These are phyloP conservation scores for Xeromyces bisporus DNA, from an alignment of 495 filamentous ascomycete genomes.

Conservation along the genomic window DNA sequence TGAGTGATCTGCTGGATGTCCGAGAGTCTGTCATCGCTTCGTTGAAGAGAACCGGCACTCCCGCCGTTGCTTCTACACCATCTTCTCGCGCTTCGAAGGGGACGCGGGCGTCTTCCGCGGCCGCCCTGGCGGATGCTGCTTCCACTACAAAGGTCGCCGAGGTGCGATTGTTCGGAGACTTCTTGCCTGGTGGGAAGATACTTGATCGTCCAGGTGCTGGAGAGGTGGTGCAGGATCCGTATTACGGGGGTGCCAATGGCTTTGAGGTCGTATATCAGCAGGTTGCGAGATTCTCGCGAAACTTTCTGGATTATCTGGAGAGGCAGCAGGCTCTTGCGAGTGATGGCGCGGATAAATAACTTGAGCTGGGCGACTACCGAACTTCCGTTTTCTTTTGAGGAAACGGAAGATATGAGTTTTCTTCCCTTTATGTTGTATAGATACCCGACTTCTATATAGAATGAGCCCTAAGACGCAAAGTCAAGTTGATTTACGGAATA, in stretches of 20 bases:
- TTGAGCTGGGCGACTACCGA: no score
- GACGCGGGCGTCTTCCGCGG: slow-evolving; percentile 12
- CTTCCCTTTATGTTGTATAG: no score
- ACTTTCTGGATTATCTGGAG: slow-evolving; percentile 42
- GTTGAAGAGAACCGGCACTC: slow-evolving; percentile 22
- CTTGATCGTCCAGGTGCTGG: slow-evolving; percentile 53
- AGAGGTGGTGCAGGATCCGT: slow-evolving; percentile 75
- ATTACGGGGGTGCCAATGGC: slow-evolving; percentile 69
- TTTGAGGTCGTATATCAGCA: slow-evolving; percentile 83
- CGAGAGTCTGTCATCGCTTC: slow-evolving; percentile 32
- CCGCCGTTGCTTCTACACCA: slow-evolving; percentile 10
- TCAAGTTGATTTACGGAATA: not conserved
- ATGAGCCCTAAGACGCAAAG: no score
- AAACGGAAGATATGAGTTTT: no score
- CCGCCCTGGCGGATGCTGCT: slow-evolving; percentile 15
- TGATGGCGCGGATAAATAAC: no score
- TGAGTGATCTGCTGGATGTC: slow-evolving; percentile 46
- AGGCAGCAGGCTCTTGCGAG: slow-evolving; percentile 5
- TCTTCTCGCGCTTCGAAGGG: no score
- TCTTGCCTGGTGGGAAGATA: slow-evolving; percentile 48
- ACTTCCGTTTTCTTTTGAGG: no score
- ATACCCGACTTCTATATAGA: no score
- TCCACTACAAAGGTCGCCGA: slow-evolving; percentile 24
- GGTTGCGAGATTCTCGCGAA: slow-evolving; percentile 57
- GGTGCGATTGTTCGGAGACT: slow-evolving; percentile 76